Evolutionary conservation across 805 yeast genomes (phyloP), one percentile per base, ranked within the genome.

Genomic region (Isabelozyma gotoi): DNA sequence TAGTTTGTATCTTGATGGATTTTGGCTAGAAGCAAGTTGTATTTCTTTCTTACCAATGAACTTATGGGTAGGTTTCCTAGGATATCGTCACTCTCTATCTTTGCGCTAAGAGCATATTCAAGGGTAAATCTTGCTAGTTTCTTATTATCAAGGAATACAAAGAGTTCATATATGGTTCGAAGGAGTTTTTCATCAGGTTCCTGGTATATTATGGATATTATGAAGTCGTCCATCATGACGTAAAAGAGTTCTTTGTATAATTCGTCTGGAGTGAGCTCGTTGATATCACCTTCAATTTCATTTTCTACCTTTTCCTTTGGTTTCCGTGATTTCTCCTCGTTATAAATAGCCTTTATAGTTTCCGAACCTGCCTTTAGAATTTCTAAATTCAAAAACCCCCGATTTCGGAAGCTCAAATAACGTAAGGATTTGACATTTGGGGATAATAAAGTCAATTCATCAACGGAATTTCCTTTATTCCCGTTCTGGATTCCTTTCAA

Each of bases 391-490:
- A 88, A 73, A 52, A 88, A 74, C 0, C 96, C 97, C 44, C 96
- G 68, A 57, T 92, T 94, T 50, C 97, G 76, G 57, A 82, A 81
- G 1, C 85, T 84, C 51, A 94, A 68, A 56, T 87, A 90, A 40
- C 96, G 76, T 27, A 94, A 69, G 8, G 82, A 77, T 50, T 84
- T 82, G 18, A 91, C 77, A 2, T 86, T 80, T 1, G 95, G 92
- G 0, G 92, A 80, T 4, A 76, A 55, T 15, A 72, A 68, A 3
- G 70, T 65, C 24, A 71, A 51, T 34, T 68, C 74, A 43, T 77
- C 73, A 2, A 69, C 63, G 5, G 64, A 70, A 3, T 52, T 47
- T 39, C 59, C 60, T 32, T 51, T 47, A 11, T 56, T 44, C 0
- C 73, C 77, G 45, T 67, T 68, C 43, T 71, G 77, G 14, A 71